A percentile compares a stretch with the other conserved stretches of the same genome.
Evolutionary conservation across 1,139 yeast species (phyloP).

Genomic region (Hansenula sp.): DNA sequence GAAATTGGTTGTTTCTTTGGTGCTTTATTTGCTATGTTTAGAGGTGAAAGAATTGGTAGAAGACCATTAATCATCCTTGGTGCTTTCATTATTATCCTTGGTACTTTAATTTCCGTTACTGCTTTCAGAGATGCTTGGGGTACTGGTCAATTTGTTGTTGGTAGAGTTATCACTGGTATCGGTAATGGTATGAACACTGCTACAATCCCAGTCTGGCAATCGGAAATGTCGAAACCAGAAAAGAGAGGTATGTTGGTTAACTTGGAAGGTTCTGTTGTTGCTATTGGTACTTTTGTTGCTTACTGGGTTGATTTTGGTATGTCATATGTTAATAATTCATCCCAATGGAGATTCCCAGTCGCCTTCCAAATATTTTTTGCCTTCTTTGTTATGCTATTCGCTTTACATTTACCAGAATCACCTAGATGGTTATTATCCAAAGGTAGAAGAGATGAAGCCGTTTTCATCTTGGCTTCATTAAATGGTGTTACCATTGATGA

Average conservation of each 20-base stretch:
- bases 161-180: slow-evolving; percentile 72
- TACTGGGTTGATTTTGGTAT: slow-evolving; percentile 79
- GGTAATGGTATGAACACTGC: slow-evolving; percentile 81
- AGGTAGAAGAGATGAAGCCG: slow-evolving; percentile 44
- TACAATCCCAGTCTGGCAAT: slow-evolving; percentile 78
- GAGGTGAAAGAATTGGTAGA: slow-evolving; percentile 67
- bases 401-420: slow-evolving; percentile 51
- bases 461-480: not conserved
- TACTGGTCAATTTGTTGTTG: slow-evolving; percentile 67
- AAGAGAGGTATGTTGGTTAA: slow-evolving; percentile 70
- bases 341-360: slow-evolving; percentile 47
- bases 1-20: slow-evolving; percentile 79
- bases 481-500: slow-evolving; percentile 16
- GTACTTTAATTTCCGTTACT: slow-evolving; percentile 66
- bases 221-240: slow-evolving; percentile 71
- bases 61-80: slow-evolving; percentile 49
- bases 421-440: slow-evolving; percentile 65
- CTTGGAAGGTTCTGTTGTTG: slow-evolving; percentile 68
- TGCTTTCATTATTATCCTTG: slow-evolving; percentile 55
- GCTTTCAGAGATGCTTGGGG: slow-evolving; percentile 39
- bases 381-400: slow-evolving; percentile 21
- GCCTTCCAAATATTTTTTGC: slow-evolving; percentile 42
- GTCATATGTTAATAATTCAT: slow-evolving; percentile 49
- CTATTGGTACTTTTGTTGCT: slow-evolving; percentile 67
- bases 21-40: slow-evolving; percentile 57